Conservation (phyloP, 257 asterid genomes). For the Asclepias syriaca region DNA sequence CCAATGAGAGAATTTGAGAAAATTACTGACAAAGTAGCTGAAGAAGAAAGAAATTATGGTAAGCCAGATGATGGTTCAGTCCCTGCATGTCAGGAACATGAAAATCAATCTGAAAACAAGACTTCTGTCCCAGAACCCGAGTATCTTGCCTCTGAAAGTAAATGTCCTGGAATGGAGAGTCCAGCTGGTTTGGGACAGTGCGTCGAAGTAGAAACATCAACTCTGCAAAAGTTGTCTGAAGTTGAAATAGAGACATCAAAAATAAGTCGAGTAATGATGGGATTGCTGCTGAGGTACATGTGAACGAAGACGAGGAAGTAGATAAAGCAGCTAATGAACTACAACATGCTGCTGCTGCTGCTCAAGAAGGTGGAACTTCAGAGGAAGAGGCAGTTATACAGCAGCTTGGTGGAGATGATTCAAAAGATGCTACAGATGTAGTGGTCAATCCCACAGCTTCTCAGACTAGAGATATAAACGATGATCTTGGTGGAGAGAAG, state of each 20-base stretch:
- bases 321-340: constrained; percentile 13
- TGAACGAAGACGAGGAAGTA: constrained; percentile 9
- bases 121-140: background rate
- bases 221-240: constrained; percentile 8
- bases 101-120: background rate
- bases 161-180: background rate
- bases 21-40: background rate
- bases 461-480: constrained; percentile 1
- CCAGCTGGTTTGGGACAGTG: background rate
- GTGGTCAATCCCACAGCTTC: constrained; percentile 2
- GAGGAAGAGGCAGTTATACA: constrained; percentile 8
- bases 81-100: background rate
- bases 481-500: constrained; percentile 9
- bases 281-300: constrained; percentile 3
- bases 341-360: background rate
- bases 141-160: background rate
- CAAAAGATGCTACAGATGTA: constrained; percentile 5
- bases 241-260: constrained; percentile 2
- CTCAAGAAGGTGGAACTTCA: background rate
- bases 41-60: background rate
- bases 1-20: background rate
- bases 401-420: constrained; percentile 11
- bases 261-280: background rate
- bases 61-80: background rate
- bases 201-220: background rate